Evolutionary conservation across 345 rosid genomes (phyloP), one percentile per base, ranked within the genome.

Genomic region (Aethionema arabicum): DNA sequence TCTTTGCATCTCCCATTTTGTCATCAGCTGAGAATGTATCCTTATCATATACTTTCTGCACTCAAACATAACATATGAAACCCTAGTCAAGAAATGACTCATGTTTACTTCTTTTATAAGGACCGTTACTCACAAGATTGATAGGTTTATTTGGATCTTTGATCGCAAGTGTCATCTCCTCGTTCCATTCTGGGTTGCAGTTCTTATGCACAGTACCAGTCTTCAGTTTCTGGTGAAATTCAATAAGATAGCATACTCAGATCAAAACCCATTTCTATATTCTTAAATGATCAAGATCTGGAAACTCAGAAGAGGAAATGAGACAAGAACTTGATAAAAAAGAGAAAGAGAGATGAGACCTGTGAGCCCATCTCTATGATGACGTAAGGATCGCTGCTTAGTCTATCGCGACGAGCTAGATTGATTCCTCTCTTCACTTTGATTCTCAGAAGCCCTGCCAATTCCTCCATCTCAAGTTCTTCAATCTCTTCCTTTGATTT

Each of bases 111-210:
- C 5, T 33, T 9, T 7, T 6, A 30, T 3, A 2, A 4, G 5
- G 21, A 7, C 45, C 37, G 8, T 37, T 21, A 58, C 86, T 80
- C 62, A 93, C 97, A 45, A 93, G 74, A 70, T 4, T 63, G 59
- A 93, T 64, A 11, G 88, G 81, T 56, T 66, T 52, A 46, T 35
- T 41, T 12, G 76, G 78, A 33, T 79, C 73, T 15, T 46, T 72
- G 35, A 90, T 68, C 2, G 90, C 72, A 36, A 93, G 85, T 16
- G 95, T 87, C 50, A 85, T 56, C 40, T 87, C 95, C 30, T 87
- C 91, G 10, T 90, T 80, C 97, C 97, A 90, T 59, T 72, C 84
- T 0, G 99, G 99, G 69, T 93, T 87, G 69, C 91, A 81, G 73
- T 72, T 78, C n/a, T 76, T 75, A 33, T 79, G 79, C 14, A 90